Evolutionary conservation across 495 filamentous ascomycete species (phyloP).

Genomic region (Bryoglossum gracile): DNA sequence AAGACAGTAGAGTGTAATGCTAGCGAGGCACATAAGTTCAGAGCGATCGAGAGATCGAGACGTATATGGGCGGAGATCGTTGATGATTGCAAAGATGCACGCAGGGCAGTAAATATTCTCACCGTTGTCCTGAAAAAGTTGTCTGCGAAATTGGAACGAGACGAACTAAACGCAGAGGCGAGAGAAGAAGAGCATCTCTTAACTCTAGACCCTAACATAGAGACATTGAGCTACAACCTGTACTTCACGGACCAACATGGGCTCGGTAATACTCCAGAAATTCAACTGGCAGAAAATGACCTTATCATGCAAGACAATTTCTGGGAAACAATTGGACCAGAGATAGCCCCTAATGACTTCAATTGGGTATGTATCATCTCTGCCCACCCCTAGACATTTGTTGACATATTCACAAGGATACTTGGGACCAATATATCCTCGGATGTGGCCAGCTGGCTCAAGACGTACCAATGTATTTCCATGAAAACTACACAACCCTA

Average conservation of each 20-base stretch:
- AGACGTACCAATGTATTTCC: too few relatives aligned
- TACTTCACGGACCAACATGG: constrained; percentile 10
- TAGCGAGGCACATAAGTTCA: constrained; percentile 5
- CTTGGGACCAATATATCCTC: constrained; percentile 13
- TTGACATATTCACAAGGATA: constrained; percentile 2
- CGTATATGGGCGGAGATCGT: constrained; percentile 18
- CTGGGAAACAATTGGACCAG: constrained; percentile 4
- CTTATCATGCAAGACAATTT: constrained; percentile 15
- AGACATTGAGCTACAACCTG: constrained; percentile 1
- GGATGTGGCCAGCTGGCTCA: not conserved
- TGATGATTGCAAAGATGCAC: constrained; percentile 17
- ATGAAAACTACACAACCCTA: too few relatives aligned
- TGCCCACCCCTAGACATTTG: too few relatives aligned
- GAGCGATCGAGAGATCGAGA: constrained; percentile 6
- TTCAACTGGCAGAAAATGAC: not conserved
- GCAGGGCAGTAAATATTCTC: constrained; percentile 14
- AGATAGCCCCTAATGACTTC: constrained; percentile 16
- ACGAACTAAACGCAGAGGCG: not conserved
- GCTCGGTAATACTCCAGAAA: not conserved
- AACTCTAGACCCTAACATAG: constrained; percentile 1
- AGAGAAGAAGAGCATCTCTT: not conserved
- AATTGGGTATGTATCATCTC: constrained; percentile 22
- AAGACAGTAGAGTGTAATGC: not conserved
- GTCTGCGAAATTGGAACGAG: constrained; percentile 3
- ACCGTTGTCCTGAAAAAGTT: constrained; percentile 9